Percentiles rank a stretch among this genome's conserved stretches.
Evolutionary conservation across 441 rosid species (phyloP).

Genomic region (Breynia disticha): DNA sequence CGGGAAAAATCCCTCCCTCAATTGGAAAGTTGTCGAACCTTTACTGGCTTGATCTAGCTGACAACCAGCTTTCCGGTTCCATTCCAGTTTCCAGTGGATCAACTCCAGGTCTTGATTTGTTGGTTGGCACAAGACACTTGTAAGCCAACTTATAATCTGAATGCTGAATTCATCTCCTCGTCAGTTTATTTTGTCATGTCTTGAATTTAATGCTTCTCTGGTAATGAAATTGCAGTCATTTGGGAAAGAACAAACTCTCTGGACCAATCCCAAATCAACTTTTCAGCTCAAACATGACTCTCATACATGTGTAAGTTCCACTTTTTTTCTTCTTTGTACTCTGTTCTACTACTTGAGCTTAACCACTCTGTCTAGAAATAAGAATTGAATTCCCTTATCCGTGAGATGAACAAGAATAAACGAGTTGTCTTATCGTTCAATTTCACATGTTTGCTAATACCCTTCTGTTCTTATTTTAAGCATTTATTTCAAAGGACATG

Average conservation of each 20-base stretch:
- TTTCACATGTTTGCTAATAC: no score
- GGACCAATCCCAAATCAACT: constrained; percentile 51
- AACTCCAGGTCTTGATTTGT: constrained; percentile 69
- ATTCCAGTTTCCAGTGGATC: constrained; percentile 61
- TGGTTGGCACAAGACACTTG: constrained; percentile 58
- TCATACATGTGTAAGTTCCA: constrained; percentile 62
- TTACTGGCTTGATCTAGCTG: constrained; percentile 72
- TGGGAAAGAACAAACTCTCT: constrained; percentile 54
- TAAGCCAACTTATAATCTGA: constrained; percentile 19
- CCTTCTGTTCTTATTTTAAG: background rate
- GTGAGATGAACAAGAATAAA: no score
- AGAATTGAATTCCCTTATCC: no score
- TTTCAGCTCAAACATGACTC: constrained; percentile 44
- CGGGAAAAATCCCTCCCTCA: constrained; percentile 55
- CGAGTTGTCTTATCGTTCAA: no score
- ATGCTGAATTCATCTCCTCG: background rate
- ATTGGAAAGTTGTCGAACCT: constrained; percentile 56
- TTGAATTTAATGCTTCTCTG: background rate
- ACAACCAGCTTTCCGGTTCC: constrained; percentile 52
- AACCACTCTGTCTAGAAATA: background rate
- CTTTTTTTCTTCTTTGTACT: background rate
- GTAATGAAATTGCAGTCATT: constrained; percentile 36
- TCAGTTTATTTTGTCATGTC: background rate
- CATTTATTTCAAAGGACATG: background rate
- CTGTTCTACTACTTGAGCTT: no score